Evolutionary conservation across 768 basidiomycete genomes (phyloP).

Genomic region (Panus rudis): DNA sequence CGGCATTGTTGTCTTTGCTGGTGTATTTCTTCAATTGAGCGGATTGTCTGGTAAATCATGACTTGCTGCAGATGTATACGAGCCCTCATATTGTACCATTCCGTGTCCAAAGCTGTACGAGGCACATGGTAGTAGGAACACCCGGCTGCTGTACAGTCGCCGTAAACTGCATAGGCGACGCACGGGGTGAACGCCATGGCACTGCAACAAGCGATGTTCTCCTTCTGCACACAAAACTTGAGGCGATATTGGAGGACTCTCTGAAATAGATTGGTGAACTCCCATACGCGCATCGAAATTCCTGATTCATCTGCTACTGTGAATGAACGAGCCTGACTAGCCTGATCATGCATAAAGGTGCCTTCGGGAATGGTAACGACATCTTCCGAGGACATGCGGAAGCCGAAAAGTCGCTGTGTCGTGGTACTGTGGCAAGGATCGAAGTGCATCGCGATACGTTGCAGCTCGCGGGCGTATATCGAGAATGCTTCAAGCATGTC

Average conservation of each 20-base stretch:
- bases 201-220: constrained; percentile 25
- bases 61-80: constrained; percentile 44
- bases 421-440: constrained; percentile 20
- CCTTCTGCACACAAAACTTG: constrained; percentile 18
- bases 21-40: not conserved
- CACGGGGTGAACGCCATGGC: constrained; percentile 33
- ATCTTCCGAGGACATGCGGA: constrained; percentile 22
- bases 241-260: constrained; percentile 22
- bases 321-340: not conserved
- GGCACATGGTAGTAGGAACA: constrained; percentile 32
- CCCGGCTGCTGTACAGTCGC: not conserved
- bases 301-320: not conserved
- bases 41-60: constrained; percentile 25
- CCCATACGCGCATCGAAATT: not conserved
- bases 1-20: constrained; percentile 3
- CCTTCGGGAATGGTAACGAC: constrained; percentile 19
- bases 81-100: constrained; percentile 35
- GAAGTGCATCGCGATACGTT: constrained; percentile 19
- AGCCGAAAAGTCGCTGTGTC: constrained; percentile 30
- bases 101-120: constrained; percentile 16
- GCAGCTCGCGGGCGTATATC: constrained; percentile 27
- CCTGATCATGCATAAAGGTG: constrained; percentile 19
- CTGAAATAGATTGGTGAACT: not conserved
- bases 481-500: constrained; percentile 28
- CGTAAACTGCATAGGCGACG: constrained; percentile 17